Evolutionary conservation across 1,284 basidiomycete genomes (phyloP), one percentile per base, ranked within the genome.

Genomic region (Ustilago cynodontis): DNA sequence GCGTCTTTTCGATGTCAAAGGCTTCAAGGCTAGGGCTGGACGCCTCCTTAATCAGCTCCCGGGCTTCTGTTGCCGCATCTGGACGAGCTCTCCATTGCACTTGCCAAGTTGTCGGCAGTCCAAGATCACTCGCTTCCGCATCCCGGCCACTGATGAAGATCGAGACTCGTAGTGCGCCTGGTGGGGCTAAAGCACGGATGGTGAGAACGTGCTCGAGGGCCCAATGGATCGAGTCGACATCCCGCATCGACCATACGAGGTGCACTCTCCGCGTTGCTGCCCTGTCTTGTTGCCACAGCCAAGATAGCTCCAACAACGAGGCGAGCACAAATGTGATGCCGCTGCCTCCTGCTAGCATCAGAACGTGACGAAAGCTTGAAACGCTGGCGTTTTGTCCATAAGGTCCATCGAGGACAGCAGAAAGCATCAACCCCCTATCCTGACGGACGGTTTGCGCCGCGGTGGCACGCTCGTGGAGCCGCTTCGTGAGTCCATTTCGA

Each of bases 321-420:
- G 78, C 70, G 14, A 80, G 58, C n/a, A 65, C 66, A 22, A 81
- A 74, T 0, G 82, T 73, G 54, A 82, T 78, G 13, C 82, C 82
- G 13, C 71, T 66, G 18, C 81, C 80, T 14, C 76, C 81, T 8
- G 75, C 78, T 6, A 82, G 35, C 29, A 81, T 53, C 29, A 80
- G 22, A n/a, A 62, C 72, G 10, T 56, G 26, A 13, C 68, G 43
- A 35, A 77, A 77, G 39, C 54, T 31, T 14, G 74, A 52, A 10
- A 77, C 33, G 20, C 66, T 58, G 3, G 70, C 73, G 41, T 73
- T 65, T 20, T 70, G 64, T 13, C 81, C 78, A 41, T 83, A 83
- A 0, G 81, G 81, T 1, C 81, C 81, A 24, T 83, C 81, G 16
- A 83, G n/a, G 28, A 78, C 43, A 1, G 74, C 78, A 7, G 61